Percentiles rank a stretch among this genome's conserved stretches.
Conservation (phyloP, 1,284 basidiomycete species). For the Mycosarcoma mackinlayi region DNA sequence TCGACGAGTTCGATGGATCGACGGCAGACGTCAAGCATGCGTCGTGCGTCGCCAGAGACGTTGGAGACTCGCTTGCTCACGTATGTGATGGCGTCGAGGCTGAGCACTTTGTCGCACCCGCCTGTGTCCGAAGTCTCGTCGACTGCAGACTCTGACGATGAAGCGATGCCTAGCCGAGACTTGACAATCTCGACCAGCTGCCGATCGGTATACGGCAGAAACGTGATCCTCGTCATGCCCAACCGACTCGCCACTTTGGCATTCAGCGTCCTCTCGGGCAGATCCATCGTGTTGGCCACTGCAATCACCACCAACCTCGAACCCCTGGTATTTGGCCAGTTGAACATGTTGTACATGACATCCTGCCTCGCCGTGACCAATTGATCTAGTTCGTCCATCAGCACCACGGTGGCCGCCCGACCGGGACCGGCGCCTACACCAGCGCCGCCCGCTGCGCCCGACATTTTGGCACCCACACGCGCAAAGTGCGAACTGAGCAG, state of each 20-base stretch:
- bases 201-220: conserved; percentile 85
- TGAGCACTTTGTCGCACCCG: conserved; percentile 74
- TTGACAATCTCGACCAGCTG: conserved; percentile 89
- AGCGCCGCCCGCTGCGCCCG: conserved; percentile 28
- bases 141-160: conserved; percentile 4
- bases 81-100: conserved; percentile 82
- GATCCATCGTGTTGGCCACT: conserved; percentile 97
- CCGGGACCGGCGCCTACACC: conserved; percentile 39
- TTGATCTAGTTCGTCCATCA: conserved; percentile 99
- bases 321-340: conserved; percentile 91
- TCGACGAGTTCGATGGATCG: conserved; percentile 59
- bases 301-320: conserved; percentile 93
- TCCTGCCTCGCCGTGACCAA: conserved; percentile 95
- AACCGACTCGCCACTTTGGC: conserved; percentile 91
- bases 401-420: conserved; percentile 77
- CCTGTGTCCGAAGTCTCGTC: conserved; percentile 66
- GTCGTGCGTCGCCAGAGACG: conserved; percentile 92
- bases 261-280: conserved; percentile 91
- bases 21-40: conserved; percentile 92
- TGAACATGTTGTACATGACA: conserved; percentile 99
- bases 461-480: conserved; percentile 31
- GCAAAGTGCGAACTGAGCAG: conserved; percentile 55
- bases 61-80: conserved; percentile 91
- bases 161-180: conserved; percentile 76
- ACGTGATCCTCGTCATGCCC: conserved; percentile 95